Evolutionary conservation across 108 stramenopile genomes (phyloP).

Genomic region (Pseudonitzschia multiseries): DNA sequence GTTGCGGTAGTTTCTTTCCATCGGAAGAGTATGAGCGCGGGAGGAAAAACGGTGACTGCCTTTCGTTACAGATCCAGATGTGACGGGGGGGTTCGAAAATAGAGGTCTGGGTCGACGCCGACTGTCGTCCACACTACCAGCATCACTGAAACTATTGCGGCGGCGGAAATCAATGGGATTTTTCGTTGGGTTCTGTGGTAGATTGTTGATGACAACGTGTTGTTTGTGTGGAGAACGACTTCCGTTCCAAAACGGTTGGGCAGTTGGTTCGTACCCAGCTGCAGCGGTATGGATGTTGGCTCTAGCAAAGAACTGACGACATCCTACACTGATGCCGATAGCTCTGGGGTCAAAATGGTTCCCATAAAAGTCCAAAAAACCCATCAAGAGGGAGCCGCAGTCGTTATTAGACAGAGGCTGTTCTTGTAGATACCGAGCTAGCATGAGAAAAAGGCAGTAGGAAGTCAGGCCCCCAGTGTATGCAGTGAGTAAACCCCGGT

Average conservation of each 20-base stretch:
- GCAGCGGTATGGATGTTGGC: slow-evolving; percentile 38
- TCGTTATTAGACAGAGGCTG: slow-evolving; percentile 74
- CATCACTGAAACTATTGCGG: slow-evolving; percentile 46
- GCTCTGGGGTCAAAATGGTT: slow-evolving; percentile 89
- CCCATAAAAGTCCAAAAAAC: slow-evolving; percentile 93
- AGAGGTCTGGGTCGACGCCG: slow-evolving; percentile 10
- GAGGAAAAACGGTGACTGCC: slow-evolving; percentile 1
- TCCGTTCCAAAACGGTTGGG: slow-evolving; percentile 24
- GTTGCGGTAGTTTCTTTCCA: slow-evolving; percentile 67
- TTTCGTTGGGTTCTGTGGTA: slow-evolving; percentile 1
- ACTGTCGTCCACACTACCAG: slow-evolving; percentile 37
- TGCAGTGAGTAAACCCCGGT: slow-evolving; percentile 81
- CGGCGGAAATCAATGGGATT: slow-evolving; percentile 39
- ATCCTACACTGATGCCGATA: slow-evolving; percentile 78
- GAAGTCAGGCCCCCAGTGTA: slow-evolving; percentile 92
- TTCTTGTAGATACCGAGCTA: slow-evolving; percentile 87
- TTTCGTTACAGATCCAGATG: background rate
- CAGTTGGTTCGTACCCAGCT: slow-evolving; percentile 13
- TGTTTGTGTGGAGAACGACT: slow-evolving; percentile 2
- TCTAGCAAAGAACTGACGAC: slow-evolving; percentile 74
- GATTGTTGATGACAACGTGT: slow-evolving; percentile 14
- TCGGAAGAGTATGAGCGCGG: slow-evolving; percentile 25
- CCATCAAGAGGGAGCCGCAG: slow-evolving; percentile 89
- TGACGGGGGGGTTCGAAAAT: background rate
- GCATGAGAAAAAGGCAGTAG: slow-evolving; percentile 90